Evolutionary conservation across 192 early-diverging fungal species (phyloP).

Genomic region (Backusella circina): DNA sequence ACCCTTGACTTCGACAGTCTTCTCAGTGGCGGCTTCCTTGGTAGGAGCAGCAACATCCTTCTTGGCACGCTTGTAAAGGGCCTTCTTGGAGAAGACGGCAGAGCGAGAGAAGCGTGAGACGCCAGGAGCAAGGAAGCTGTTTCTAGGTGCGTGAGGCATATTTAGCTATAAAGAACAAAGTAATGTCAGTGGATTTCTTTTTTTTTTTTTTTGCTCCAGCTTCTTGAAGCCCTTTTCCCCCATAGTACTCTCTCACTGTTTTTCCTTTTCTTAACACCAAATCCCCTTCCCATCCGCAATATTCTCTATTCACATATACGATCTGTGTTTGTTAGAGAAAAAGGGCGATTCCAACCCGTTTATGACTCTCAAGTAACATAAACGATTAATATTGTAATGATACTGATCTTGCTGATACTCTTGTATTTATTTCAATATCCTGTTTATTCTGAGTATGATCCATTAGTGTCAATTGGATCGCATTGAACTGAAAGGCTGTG

Average conservation of each 20-base stretch:
- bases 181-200: not conserved
- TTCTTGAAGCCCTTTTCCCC: not conserved
- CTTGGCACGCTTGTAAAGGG: slow-evolving; percentile 87
- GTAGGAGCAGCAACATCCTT: slow-evolving; percentile 44
- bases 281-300: not conserved
- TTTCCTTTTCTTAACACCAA: not conserved
- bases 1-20: slow-evolving; percentile 71
- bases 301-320: not conserved
- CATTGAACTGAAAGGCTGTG: not conserved
- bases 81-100: slow-evolving; percentile 80
- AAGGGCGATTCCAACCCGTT: not conserved
- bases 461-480: not conserved
- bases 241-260: not conserved
- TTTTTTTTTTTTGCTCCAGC: no score
- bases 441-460: not conserved
- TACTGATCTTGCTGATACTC: not conserved
- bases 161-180: slow-evolving; percentile 18
- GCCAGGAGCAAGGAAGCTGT: slow-evolving; percentile 82
- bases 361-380: not conserved
- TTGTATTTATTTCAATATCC: not conserved
- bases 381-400: not conserved
- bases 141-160: slow-evolving; percentile 69
- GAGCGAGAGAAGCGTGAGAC: slow-evolving; percentile 84
- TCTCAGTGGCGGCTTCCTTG: slow-evolving; percentile 49
- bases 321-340: not conserved